Conservation (phyloP, 1,284 basidiomycete genomes). For the Puccinia polysora region DNA sequence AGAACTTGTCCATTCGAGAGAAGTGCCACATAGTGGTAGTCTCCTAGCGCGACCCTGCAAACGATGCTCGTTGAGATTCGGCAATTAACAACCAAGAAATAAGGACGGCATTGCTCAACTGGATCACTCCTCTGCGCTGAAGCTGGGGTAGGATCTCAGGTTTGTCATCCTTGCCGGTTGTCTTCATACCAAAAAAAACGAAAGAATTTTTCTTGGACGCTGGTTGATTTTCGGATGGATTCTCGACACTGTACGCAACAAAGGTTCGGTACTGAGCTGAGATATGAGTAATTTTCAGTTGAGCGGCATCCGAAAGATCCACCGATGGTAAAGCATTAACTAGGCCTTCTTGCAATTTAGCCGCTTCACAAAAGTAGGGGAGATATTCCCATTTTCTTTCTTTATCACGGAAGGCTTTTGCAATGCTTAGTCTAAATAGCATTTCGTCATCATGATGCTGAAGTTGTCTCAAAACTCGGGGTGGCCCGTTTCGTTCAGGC, state of each 20-base stretch:
- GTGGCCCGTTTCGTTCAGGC: background rate
- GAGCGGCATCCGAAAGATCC: background rate
- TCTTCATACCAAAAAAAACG: conserved; percentile 35
- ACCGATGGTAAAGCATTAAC: conserved; percentile 2
- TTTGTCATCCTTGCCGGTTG: background rate
- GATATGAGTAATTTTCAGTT: conserved; percentile 34
- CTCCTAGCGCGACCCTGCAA: conserved; percentile 28
- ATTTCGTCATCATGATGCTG: conserved; percentile 7
- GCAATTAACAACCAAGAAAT: background rate
- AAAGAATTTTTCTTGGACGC: conserved; percentile 23
- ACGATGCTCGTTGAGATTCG: conserved; percentile 5
- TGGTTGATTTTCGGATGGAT: background rate
- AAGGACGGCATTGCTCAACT: conserved; percentile 17
- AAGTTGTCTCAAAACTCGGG: conserved; percentile 6
- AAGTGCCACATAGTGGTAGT: conserved; percentile 35
- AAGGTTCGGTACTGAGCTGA: conserved; percentile 34
- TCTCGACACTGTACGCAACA: conserved; percentile 29
- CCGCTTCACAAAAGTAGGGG: conserved; percentile 28
- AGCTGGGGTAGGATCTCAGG: conserved; percentile 33
- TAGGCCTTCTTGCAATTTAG: background rate
- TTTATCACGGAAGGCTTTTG: conserved; percentile 8
- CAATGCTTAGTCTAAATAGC: background rate
- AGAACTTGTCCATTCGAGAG: conserved; percentile 37
- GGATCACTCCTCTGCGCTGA: conserved; percentile 35
- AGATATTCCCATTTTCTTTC: conserved; percentile 29